phyloP scores from a whole-genome alignment of 2,329 filamentous ascomycete genomes.

The Ophioceras dolichostomum region DNA sequence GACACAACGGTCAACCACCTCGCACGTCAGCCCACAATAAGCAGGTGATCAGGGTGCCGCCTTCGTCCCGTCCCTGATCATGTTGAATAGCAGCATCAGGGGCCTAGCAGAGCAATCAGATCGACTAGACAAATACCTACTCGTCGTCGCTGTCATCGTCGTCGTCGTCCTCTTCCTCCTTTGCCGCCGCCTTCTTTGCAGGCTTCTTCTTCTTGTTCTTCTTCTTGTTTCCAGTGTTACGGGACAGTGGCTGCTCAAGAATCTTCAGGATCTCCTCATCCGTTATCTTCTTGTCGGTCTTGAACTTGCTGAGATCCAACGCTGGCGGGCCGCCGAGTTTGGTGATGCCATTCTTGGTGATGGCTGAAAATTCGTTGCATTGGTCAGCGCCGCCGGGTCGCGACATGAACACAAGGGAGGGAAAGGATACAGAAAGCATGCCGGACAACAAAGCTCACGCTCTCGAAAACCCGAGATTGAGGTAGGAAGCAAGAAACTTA shows the following conservation, averaged over 20 bases:
- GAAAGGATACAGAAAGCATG: neutral
- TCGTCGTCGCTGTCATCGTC: slow-evolving; percentile 21
- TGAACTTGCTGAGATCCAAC: slow-evolving; percentile 68
- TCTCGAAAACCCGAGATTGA: too few relatives aligned
- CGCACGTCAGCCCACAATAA: too few relatives aligned
- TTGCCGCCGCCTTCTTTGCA: slow-evolving; percentile 31
- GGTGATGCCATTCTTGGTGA: slow-evolving; percentile 94
- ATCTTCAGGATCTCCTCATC: slow-evolving; percentile 95
- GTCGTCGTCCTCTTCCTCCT: slow-evolving; percentile 18
- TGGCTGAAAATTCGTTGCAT: too few relatives aligned
- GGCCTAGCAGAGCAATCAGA: too few relatives aligned
- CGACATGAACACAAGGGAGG: too few relatives aligned
- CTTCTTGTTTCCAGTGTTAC: slow-evolving; percentile 86
- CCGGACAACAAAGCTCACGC: too few relatives aligned
- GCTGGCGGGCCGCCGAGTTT: slow-evolving; percentile 68
- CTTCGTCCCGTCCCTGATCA: neutral
- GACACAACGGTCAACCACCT: too few relatives aligned
- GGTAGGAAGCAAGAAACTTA: slow-evolving; percentile 45
- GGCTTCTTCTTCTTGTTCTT: slow-evolving; percentile 76
- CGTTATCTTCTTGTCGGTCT: slow-evolving; percentile 95
- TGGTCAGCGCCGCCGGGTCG: too few relatives aligned
- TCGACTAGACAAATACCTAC: too few relatives aligned
- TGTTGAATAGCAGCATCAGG: too few relatives aligned
- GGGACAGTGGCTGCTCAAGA: slow-evolving; percentile 74
- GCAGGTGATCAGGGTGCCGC: too few relatives aligned